Evolutionary conservation across 345 rosid species (phyloP), one percentile per base, ranked within the genome.

Genomic region (Aurinia saxatilis): DNA sequence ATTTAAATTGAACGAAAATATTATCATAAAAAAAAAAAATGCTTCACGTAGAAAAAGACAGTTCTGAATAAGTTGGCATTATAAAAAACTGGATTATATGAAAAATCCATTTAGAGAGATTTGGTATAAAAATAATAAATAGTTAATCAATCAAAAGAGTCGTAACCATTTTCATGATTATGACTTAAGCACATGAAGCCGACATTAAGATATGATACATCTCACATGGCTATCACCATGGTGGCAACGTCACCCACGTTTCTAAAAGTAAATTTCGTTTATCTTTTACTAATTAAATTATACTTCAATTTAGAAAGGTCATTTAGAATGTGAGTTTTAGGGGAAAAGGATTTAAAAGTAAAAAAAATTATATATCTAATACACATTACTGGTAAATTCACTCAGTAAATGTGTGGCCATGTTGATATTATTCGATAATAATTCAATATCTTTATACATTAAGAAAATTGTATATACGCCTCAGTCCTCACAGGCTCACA

Each of bases 231-330:
- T 60, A 57, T 44, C 48, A 31, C 55, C 18, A 36, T 23, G 34
- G 25, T 18, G 49, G 7, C 13, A 59, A 60, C 73, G 73, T 68
- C 67, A 68, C 42, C 73, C 73, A 68, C 67, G 67, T 68, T 60
- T 50, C 19, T 16, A 68, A 51, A 68, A 34, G 60, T 51, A 16
- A 34, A 9, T 0, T 51, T 60, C 25, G 7, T 39, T 38, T 39
- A 30, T 11, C 8, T 30, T 31, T 35, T 11, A 17, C 31, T 45
- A 51, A 16, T 42, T 58, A 23, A 40, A 57, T 37, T 40, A 21
- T 33, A 19, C 10, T 14, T 15, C 11, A 6, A 13, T 21, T 50
- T 50, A 49, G 30, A 23, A 23, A 23, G 27, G 27, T 5, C 3
- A 23, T 23, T 23, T 23, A 23, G 27, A n/a, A n/a, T n/a, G n/a